Evolutionary conservation across 2,329 filamentous ascomycete genomes (phyloP).

Genomic region (Arthrobotrys megalospora): DNA sequence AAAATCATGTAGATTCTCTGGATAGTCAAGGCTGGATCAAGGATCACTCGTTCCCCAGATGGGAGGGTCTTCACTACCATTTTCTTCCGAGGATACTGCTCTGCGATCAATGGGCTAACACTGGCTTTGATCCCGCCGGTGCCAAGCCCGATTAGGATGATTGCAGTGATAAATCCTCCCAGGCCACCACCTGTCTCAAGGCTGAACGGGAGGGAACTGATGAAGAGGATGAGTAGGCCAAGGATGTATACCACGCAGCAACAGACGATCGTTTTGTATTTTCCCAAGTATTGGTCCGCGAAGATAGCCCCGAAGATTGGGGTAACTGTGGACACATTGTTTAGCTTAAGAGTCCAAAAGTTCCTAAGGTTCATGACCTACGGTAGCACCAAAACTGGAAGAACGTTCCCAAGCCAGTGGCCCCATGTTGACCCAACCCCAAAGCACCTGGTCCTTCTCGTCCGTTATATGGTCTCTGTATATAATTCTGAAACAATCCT

Average conservation of each 20-base stretch:
- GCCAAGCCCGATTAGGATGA: slow-evolving; percentile 77
- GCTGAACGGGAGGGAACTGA: slow-evolving; percentile 72
- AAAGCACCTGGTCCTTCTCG: slow-evolving; percentile 70
- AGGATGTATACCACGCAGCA: slow-evolving; percentile 75
- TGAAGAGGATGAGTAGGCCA: slow-evolving; percentile 73
- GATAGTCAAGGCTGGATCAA: slow-evolving; percentile 78
- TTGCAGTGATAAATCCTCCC: slow-evolving; percentile 73
- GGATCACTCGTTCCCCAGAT: slow-evolving; percentile 74
- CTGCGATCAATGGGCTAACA: slow-evolving; percentile 74
- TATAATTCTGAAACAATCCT: slow-evolving; percentile 70
- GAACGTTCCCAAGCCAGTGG: slow-evolving; percentile 73
- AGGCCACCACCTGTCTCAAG: slow-evolving; percentile 71
- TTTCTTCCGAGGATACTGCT: slow-evolving; percentile 76
- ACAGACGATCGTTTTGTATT: slow-evolving; percentile 74
- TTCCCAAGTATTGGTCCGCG: slow-evolving; percentile 75
- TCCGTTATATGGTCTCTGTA: slow-evolving; percentile 63
- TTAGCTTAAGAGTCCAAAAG: slow-evolving; percentile 70
- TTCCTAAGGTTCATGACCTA: slow-evolving; percentile 73
- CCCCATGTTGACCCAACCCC: slow-evolving; percentile 72
- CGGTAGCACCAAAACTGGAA: slow-evolving; percentile 72
- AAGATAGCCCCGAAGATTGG: slow-evolving; percentile 74
- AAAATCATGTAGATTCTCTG: slow-evolving; percentile 82
- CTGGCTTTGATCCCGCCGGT: slow-evolving; percentile 81
- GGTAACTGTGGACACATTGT: slow-evolving; percentile 72
- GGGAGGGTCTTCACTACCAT: slow-evolving; percentile 71